Conservation (phyloP, 495 filamentous ascomycete genomes). For the Aspergillus bertholletiae region DNA sequence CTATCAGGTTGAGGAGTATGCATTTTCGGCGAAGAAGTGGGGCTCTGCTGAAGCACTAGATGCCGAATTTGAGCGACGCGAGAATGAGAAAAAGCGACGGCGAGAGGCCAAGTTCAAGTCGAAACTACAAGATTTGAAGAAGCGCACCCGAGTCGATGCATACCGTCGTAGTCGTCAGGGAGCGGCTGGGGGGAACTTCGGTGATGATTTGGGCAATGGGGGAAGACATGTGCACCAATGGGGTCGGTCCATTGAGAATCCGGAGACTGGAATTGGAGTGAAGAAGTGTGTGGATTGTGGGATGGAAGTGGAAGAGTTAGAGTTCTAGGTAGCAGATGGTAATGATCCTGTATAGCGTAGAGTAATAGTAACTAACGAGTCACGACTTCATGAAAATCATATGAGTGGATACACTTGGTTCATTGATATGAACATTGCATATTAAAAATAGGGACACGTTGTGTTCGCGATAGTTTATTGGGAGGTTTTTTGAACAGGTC, state of each 20-base stretch:
- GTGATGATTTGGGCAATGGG: slow-evolving; percentile 63
- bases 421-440: not conserved
- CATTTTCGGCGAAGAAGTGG: slow-evolving; percentile 79
- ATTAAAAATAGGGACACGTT: not conserved
- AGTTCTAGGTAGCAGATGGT: slow-evolving; percentile 55
- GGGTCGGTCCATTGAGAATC: slow-evolving; percentile 76
- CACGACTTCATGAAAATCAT: not conserved
- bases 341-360: not conserved
- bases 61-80: slow-evolving; percentile 80
- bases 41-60: slow-evolving; percentile 81
- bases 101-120: slow-evolving; percentile 90
- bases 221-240: slow-evolving; percentile 89
- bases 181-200: slow-evolving; percentile 62
- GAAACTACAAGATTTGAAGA: slow-evolving; percentile 86
- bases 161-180: slow-evolving; percentile 64
- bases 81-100: slow-evolving; percentile 76
- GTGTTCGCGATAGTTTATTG: not conserved
- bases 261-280: slow-evolving; percentile 69
- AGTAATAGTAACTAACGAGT: not conserved
- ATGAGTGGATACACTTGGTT: not conserved
- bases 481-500: not conserved
- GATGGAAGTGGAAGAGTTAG: slow-evolving; percentile 96
- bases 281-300: slow-evolving; percentile 88
- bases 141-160: slow-evolving; percentile 86
- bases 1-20: slow-evolving; percentile 91